Evolutionary conservation across 1,284 basidiomycete species (phyloP), one percentile per base, ranked within the genome.

Genomic region (Naganishia sp.): DNA sequence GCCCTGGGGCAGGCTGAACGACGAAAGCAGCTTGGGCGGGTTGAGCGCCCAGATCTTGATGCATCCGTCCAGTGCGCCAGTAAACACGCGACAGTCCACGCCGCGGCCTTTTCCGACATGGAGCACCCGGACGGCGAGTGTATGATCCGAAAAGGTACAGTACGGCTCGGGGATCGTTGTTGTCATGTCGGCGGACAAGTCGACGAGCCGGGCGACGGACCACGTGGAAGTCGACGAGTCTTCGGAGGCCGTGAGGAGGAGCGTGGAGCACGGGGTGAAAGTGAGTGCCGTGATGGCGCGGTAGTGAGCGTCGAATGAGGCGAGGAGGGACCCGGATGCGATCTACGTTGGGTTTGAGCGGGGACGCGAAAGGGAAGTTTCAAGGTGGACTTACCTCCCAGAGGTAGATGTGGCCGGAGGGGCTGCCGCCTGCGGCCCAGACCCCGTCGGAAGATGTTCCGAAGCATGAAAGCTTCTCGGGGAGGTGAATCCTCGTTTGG

Each of bases 221-320:
- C 61, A 69, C 54, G 97, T 88, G 76, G 87, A 88, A 42, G 93
- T 85, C 23, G 88, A 86, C 23, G 93, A 90, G 75, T 99, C 95
- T 68, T 94, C 90, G 48, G 91, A 92, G 10, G 88, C 92, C 23
- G 91, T 90, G 11, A 97, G 76, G 63, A 99, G 83, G 5, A 88
- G 86, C 25, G 85, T 84, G 43, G 89, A 89, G 74, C 97, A 94
- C 1, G 60, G 60, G 6, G 90, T 90, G 79, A 97, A 98, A 46
- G 84, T 85, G 2, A 98, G 81, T 3, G 90, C 87, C 66, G 86
- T 90, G 50, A 97, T 84, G 72, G 88, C 84, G 56, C 94, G 90
- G 80, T 97, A 99, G 79, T 98, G 95, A 9, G 93, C 94, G 71
- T 96, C 94, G 85, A 94, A 94, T 0, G 90, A 87, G 68, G 90